These are phyloP conservation scores for Pyronema domesticum DNA, from an alignment of 495 filamentous ascomycete species.

Conservation along the genomic window DNA sequence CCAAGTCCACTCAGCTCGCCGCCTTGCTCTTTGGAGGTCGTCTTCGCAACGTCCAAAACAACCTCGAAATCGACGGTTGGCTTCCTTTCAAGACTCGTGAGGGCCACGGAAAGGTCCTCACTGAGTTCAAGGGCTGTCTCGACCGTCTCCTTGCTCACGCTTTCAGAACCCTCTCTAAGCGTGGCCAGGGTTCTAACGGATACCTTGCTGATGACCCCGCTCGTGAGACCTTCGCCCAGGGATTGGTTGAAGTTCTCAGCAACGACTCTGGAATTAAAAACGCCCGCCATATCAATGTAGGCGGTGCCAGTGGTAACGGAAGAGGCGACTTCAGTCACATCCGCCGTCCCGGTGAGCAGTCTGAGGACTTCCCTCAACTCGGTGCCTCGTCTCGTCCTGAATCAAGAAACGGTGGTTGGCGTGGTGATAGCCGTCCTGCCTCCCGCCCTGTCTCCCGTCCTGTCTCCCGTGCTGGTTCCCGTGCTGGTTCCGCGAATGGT, in stretches of 20 bases:
- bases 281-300: too few species aligned
- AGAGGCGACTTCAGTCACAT: too few species aligned
- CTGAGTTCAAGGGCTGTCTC: constrained; percentile 30
- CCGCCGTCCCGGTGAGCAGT: too few species aligned
- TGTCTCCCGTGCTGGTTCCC: too few species aligned
- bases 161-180: constrained; percentile 21
- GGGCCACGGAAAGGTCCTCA: constrained; percentile 26
- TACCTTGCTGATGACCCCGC: constrained; percentile 29
- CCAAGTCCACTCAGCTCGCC: constrained; percentile 30
- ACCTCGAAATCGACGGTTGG: constrained; percentile 34
- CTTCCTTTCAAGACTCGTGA: constrained; percentile 28
- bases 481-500: too few species aligned
- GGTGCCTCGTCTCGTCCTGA: too few species aligned
- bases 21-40: constrained; percentile 36
- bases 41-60: constrained; percentile 20
- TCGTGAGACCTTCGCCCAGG: constrained; percentile 27
- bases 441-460: too few species aligned
- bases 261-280: background rate
- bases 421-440: too few species aligned
- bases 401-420: too few species aligned
- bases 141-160: constrained; percentile 23
- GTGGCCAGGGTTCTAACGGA: background rate
- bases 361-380: too few species aligned
- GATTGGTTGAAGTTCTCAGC: constrained; percentile 28
- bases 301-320: too few species aligned